Conservation (phyloP, 2,329 filamentous ascomycete genomes). For the Phyllosticta capitalensis region DNA sequence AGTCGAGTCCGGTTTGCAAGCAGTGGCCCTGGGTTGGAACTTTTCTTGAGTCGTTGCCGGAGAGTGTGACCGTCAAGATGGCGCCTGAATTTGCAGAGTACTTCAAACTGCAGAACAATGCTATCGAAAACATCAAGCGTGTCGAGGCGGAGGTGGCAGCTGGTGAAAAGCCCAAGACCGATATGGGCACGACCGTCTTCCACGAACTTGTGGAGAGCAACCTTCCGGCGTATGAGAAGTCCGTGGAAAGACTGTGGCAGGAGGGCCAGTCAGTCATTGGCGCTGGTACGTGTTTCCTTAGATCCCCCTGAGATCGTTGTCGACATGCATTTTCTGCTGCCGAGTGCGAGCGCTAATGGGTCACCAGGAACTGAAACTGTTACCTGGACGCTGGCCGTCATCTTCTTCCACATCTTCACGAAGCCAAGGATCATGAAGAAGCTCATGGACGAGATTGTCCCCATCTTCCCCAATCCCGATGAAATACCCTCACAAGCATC, state of each 20-base stretch:
- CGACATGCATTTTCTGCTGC: not conserved
- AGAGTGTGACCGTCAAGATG: not conserved
- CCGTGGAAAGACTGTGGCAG: slow-evolving; percentile 9
- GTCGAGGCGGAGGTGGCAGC: slow-evolving; percentile 5
- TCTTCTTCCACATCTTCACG: slow-evolving; percentile 28
- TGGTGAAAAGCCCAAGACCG: not conserved
- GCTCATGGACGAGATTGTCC: slow-evolving; percentile 27
- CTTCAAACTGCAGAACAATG: slow-evolving; percentile 11
- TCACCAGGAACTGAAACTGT: slow-evolving; percentile 31
- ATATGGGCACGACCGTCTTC: slow-evolving; percentile 10
- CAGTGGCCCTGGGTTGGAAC: slow-evolving; percentile 16
- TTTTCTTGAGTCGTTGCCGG: slow-evolving; percentile 2
- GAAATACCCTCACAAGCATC: not conserved
- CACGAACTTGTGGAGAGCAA: slow-evolving; percentile 12
- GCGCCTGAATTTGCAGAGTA: slow-evolving; percentile 11
- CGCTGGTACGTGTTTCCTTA: slow-evolving; percentile 1
- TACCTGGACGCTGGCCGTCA: slow-evolving; percentile 24
- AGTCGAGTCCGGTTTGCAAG: slow-evolving; percentile 12
- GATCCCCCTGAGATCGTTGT: not conserved
- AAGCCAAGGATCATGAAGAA: slow-evolving; percentile 20
- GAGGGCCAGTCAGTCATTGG: slow-evolving; percentile 13
- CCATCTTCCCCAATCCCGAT: not conserved
- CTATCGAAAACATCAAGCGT: slow-evolving; percentile 3
- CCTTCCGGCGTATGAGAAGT: slow-evolving; percentile 11
- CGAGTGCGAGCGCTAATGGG: slow-evolving; percentile 12